phyloP scores from a whole-genome alignment of 768 basidiomycete genomes.

The Panellus pusillus region DNA sequence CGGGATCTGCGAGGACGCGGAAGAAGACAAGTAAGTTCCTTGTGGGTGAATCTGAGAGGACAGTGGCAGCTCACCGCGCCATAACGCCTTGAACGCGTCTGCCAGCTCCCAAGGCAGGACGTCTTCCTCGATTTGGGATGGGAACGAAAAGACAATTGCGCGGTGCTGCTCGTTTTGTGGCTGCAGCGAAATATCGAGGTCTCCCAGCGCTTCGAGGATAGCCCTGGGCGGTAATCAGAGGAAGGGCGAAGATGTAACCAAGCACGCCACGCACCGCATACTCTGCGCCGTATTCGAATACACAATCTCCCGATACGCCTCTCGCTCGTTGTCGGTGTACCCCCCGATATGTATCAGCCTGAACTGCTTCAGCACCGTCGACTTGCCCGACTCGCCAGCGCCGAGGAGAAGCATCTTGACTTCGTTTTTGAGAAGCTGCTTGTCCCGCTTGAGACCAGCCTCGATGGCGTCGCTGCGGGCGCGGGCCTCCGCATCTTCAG shows the following conservation, averaged over 20 bases:
- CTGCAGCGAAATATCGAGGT: constrained; percentile 70
- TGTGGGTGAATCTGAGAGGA: constrained; percentile 1
- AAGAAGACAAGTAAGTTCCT: too few species aligned
- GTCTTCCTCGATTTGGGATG: constrained; percentile 79
- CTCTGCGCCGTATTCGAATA: constrained; percentile 92
- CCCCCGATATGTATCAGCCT: constrained; percentile 93
- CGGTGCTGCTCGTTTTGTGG: constrained; percentile 69
- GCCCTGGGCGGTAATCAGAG: constrained; percentile 44
- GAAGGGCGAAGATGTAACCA: background rate
- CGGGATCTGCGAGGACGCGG: constrained; percentile 52
- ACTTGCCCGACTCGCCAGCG: constrained; percentile 97
- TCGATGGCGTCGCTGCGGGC: too few species aligned
- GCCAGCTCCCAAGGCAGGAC: constrained; percentile 69
- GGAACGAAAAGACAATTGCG: constrained; percentile 68
- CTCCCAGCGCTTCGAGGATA: constrained; percentile 88
- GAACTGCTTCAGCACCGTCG: constrained; percentile 96
- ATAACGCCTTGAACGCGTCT: constrained; percentile 77
- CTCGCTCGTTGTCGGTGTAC: constrained; percentile 85
- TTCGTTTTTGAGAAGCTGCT: constrained; percentile 52
- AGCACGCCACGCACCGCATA: constrained; percentile 65
- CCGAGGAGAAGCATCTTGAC: constrained; percentile 96
- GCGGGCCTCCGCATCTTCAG: too few species aligned
- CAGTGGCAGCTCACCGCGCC: constrained; percentile 36
- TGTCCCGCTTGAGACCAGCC: too few species aligned
- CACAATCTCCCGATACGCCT: constrained; percentile 95